phyloP scores from a whole-genome alignment of 208 protist species.

The Acanthamoeba triangularis region DNA sequence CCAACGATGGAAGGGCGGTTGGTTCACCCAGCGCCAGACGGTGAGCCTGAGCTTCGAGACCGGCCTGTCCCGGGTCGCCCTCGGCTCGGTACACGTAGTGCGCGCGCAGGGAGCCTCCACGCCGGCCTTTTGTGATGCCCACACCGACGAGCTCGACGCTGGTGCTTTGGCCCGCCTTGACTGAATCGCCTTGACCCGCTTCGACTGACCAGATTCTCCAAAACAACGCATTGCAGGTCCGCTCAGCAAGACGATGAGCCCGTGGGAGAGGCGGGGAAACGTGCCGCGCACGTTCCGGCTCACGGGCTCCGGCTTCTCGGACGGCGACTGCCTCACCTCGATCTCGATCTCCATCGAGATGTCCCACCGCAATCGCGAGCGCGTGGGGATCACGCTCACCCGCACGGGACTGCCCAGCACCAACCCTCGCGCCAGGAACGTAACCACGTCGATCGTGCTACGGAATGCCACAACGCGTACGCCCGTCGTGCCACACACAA shows the following conservation, averaged over 20 bases:
- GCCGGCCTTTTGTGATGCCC: conserved; percentile 9
- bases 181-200: too few species aligned
- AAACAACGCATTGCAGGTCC: too few species aligned
- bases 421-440: conserved; percentile 54
- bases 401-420: conserved; percentile 5
- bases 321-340: conserved; percentile 42
- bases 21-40: conserved; percentile 74
- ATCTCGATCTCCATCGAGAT: not conserved
- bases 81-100: conserved; percentile 54
- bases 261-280: conserved; percentile 37
- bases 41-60: conserved; percentile 34
- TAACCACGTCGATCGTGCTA: not conserved
- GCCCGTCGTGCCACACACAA: too few species aligned
- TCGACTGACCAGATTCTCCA: too few species aligned
- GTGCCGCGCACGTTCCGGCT: conserved; percentile 30
- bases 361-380: not conserved
- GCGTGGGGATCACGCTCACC: not conserved
- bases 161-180: not conserved
- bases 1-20: conserved; percentile 68
- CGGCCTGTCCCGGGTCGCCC: not conserved
- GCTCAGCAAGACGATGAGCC: not conserved
- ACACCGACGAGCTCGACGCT: conserved; percentile 61
- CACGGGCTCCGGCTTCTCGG: conserved; percentile 17
- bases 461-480: not conserved
- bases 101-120: not conserved